Base-by-base conservation (phyloP, 306 rosid genomes). In the Gillenia trifoliata region DNA sequence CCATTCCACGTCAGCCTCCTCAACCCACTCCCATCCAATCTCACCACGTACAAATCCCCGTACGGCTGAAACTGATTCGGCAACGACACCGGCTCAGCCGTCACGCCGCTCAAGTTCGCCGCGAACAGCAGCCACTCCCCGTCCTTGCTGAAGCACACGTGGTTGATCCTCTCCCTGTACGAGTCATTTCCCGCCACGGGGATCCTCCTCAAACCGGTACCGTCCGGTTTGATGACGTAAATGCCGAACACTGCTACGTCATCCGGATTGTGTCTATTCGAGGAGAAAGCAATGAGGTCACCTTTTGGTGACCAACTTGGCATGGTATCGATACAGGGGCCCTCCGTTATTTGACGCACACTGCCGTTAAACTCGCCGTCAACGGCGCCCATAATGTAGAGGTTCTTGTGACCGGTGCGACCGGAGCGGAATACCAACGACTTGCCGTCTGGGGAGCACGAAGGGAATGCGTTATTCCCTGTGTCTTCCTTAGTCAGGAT, bases 61-160 rank as follows among this genome's bases (percentile, higher is more conserved):
- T 89, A 93, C 29, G 97, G 98, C 82, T 93, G 98, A 83, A 89
- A 93, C 66, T 89, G 97, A 47, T 93, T 93, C 0, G 98, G 97
- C 85, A 13, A 29, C 40, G 90, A 80, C 75, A 93, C 92, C 34
- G 97, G 85, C 77, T 93, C 98, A 3, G 89, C 92, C 47, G 81
- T 75, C 52, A 93, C 92, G 23, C 97, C 93, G 4, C 88, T 88
- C 74, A 93, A 65, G 70, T 93, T 93, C 3, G 84, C 86, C 75
- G 98, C 66, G 66, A 93, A 91, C 66, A 91, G 10, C 31, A 93
- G 66, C 97, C 97, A 93, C 75, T 91, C 81, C 4, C 96, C 98
- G 11, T 91, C 87, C 20, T 73, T 20, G n/a, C 92, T 91, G 20
- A 91, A 89, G 68, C 88, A 93, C 68, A 91, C 94, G 66, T 93